Percentiles rank a stretch among this genome's conserved stretches.
Conservation (phyloP, 305 asterid genomes). For the Ilex paraguariensis region DNA sequence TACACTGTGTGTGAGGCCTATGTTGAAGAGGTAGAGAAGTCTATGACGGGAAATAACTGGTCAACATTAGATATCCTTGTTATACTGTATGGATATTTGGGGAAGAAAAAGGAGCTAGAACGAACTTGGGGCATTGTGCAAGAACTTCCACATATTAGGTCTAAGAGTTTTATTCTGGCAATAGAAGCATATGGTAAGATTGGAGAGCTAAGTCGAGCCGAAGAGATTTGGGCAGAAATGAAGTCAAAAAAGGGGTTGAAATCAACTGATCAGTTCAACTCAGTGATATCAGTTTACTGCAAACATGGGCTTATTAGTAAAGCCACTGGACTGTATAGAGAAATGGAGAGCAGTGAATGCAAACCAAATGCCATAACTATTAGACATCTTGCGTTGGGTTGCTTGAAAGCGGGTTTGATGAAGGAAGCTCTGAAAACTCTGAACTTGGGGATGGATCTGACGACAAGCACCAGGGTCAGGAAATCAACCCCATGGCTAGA, state of each 20-base stretch:
- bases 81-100: constrained; percentile 61
- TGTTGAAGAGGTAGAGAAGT: constrained; percentile 54
- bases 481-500: constrained; percentile 85
- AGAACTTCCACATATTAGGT: constrained; percentile 48
- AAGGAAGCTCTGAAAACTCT: constrained; percentile 66
- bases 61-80: constrained; percentile 71
- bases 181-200: constrained; percentile 75
- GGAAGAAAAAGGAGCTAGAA: constrained; percentile 58
- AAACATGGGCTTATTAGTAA: constrained; percentile 61
- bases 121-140: constrained; percentile 52
- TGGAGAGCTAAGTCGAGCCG: constrained; percentile 63
- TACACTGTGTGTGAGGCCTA: constrained; percentile 68
- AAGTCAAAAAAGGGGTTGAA: constrained; percentile 50
- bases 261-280: constrained; percentile 65
- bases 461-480: constrained; percentile 39
- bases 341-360: constrained; percentile 67
- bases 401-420: constrained; percentile 68
- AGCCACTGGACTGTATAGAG: constrained; percentile 76
- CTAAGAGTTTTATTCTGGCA: constrained; percentile 65
- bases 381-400: constrained; percentile 79
- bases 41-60: constrained; percentile 76
- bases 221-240: constrained; percentile 72
- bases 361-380: constrained; percentile 76
- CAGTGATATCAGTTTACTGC: constrained; percentile 75
- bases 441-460: constrained; percentile 43